A percentile compares a stretch with the other conserved stretches of the same genome.
Evolutionary conservation across 176 grass and related monocot genomes (phyloP).

Genomic region (Aegilops sharonensis): DNA sequence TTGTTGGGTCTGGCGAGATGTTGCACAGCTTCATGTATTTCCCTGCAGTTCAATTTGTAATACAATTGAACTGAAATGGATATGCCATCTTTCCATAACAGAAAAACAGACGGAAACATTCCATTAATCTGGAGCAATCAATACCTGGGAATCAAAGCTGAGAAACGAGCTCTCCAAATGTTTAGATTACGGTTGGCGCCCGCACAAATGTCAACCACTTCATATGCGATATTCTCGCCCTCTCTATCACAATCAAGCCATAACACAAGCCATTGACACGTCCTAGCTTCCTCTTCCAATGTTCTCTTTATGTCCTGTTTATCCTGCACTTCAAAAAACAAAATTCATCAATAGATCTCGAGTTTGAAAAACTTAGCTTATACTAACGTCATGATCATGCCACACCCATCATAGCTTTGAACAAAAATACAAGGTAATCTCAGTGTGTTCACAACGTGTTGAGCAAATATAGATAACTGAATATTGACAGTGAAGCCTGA

Average conservation of each 20-base stretch:
- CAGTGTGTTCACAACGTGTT: not conserved
- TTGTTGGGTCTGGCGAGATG: constrained; percentile 93
- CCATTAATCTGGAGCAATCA: constrained; percentile 6
- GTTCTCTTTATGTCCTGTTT: constrained; percentile 85
- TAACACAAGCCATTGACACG: constrained; percentile 83
- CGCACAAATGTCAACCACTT: constrained; percentile 85
- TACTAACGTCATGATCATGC: not conserved
- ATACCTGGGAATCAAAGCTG: constrained; percentile 91
- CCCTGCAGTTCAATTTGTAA: constrained; percentile 51
- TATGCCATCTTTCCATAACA: constrained; percentile 14
- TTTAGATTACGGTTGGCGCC: constrained; percentile 61
- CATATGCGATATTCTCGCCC: constrained; percentile 97
- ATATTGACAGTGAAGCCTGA: not conserved
- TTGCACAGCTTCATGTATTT: constrained; percentile 88
- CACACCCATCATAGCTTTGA: not conserved
- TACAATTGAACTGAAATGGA: constrained; percentile 15
- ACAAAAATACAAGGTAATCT: constrained; percentile 17
- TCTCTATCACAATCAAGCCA: constrained; percentile 99
- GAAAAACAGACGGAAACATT: not conserved
- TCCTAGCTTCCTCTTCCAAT: constrained; percentile 91
- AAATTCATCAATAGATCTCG: constrained; percentile 23
- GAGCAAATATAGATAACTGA: constrained; percentile 15
- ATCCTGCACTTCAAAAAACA: constrained; percentile 55
- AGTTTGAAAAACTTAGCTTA: constrained; percentile 5
- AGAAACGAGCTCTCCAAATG: constrained; percentile 95